Conservation (phyloP, 2,329 filamentous ascomycete species). For the Septoria petroselini region DNA sequence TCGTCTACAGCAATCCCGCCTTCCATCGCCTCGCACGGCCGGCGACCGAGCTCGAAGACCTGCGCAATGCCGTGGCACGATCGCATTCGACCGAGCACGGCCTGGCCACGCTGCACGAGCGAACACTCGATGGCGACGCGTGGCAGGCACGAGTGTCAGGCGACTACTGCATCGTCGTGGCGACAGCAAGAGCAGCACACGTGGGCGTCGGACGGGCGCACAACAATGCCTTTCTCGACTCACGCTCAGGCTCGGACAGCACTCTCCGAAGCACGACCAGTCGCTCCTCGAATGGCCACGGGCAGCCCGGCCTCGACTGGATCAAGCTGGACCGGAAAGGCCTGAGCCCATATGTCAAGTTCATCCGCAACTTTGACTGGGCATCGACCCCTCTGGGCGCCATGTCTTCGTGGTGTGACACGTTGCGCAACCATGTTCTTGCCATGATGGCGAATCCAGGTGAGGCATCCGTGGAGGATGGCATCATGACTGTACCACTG, state of each 20-base stretch:
- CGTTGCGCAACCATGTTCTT: constrained; percentile 28
- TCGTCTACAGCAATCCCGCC: constrained; percentile 22
- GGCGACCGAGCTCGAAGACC: constrained; percentile 11
- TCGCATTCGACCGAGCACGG: constrained; percentile 2
- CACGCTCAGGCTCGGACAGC: neutral
- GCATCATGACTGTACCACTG: too few species aligned
- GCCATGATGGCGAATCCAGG: constrained; percentile 33
- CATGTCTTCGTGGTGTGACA: constrained; percentile 31
- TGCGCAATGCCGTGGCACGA: constrained; percentile 11
- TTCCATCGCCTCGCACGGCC: constrained; percentile 13
- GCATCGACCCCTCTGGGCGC: constrained; percentile 31
- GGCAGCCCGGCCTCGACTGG: constrained; percentile 28
- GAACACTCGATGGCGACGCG: constrained; percentile 15
- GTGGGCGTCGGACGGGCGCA: neutral
- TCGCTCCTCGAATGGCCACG: neutral
- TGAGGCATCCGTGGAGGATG: too few species aligned
- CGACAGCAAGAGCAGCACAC: constrained; percentile 5
- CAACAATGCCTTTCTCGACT: neutral
- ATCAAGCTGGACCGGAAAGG: constrained; percentile 26
- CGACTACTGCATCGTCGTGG: constrained; percentile 16
- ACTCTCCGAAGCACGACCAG: neutral
- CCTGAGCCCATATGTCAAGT: constrained; percentile 29
- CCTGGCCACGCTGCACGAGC: constrained; percentile 14
- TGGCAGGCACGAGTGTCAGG: constrained; percentile 22
- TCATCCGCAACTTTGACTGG: constrained; percentile 34